Conservation (phyloP, 78 protist genomes). For the Parvularia atlantis region DNA sequence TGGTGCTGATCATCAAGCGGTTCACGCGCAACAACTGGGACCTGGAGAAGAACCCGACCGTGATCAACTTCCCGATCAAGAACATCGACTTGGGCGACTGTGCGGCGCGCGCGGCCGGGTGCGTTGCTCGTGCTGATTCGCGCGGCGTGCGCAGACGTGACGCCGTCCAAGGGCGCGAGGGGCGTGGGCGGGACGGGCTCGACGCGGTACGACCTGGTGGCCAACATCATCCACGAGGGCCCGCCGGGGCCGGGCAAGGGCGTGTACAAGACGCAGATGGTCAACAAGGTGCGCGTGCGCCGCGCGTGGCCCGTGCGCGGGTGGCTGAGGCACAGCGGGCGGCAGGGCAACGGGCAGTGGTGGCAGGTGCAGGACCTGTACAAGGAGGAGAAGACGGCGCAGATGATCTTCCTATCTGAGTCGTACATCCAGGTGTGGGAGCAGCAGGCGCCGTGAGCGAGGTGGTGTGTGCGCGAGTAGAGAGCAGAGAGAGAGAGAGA, state of each 20-base stretch:
- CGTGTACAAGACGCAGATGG: conserved; percentile 5
- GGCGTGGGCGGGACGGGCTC: too few species aligned
- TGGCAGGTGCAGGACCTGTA: conserved; percentile 63
- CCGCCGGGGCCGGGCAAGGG: conserved; percentile 7
- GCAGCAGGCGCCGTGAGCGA: too few species aligned
- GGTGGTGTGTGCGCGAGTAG: too few species aligned
- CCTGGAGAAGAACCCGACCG: conserved; percentile 83
- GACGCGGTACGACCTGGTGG: conserved; percentile 25
- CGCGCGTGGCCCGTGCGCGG: neutral
- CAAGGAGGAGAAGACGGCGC: conserved; percentile 48
- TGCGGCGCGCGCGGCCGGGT: neutral
- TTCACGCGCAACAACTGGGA: conserved; percentile 70
- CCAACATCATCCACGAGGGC: conserved; percentile 53
- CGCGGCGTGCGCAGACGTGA: neutral
- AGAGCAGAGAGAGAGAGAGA: too few species aligned
- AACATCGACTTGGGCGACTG: neutral
- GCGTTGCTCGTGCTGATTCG: too few species aligned
- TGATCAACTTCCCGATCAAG: conserved; percentile 73
- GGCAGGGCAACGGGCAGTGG: conserved; percentile 41
- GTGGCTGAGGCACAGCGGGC: neutral
- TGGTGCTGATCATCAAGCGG: conserved; percentile 71
- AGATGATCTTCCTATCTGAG: conserved; percentile 71
- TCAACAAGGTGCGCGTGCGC: conserved; percentile 14
- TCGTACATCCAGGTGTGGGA: conserved; percentile 73
- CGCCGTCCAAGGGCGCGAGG: neutral